A percentile compares a stretch with the other conserved stretches of the same genome.
phyloP scores from a whole-genome alignment of 2,329 filamentous ascomycete species.

The Pseudogymnoascus sp. region DNA sequence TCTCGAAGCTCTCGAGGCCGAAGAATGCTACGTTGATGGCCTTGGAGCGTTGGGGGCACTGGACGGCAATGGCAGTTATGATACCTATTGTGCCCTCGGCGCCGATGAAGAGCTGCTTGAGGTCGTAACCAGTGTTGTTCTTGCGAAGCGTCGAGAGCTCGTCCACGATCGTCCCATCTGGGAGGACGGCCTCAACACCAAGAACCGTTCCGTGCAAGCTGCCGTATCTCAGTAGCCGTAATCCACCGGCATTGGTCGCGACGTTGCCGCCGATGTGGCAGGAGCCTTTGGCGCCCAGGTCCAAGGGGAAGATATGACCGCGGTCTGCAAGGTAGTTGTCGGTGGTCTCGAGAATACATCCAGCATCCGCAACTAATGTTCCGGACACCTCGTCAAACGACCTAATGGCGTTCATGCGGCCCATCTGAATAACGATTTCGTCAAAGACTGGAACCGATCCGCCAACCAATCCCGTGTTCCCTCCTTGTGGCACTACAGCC shows the following conservation, averaged over 20 bases:
- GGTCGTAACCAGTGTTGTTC: constrained; percentile 97
- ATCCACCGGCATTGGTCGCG: constrained; percentile 86
- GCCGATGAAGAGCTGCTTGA: constrained; percentile 95
- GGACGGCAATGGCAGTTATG: constrained; percentile 80
- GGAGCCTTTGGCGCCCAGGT: constrained; percentile 95
- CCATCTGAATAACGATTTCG: constrained; percentile 89
- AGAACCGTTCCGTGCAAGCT: constrained; percentile 89
- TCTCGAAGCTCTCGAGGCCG: constrained; percentile 80
- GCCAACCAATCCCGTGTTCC: constrained; percentile 92
- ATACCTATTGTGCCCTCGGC: constrained; percentile 92
- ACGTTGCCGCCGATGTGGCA: constrained; percentile 96
- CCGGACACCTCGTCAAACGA: constrained; percentile 92
- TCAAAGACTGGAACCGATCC: constrained; percentile 96
- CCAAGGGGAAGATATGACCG: constrained; percentile 86
- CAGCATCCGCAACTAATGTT: constrained; percentile 81
- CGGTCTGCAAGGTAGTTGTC: constrained; percentile 78
- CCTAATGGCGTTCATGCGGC: constrained; percentile 82
- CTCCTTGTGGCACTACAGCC: constrained; percentile 92
- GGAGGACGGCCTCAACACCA: constrained; percentile 85
- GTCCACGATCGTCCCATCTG: constrained; percentile 85
- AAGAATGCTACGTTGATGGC: constrained; percentile 95
- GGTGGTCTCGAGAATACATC: constrained; percentile 80
- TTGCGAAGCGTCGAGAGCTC: constrained; percentile 84
- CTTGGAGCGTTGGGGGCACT: constrained; percentile 78
- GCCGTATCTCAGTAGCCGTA: constrained; percentile 84